Conservation (phyloP, 345 rosid genomes). For the Populus deltoides region DNA sequence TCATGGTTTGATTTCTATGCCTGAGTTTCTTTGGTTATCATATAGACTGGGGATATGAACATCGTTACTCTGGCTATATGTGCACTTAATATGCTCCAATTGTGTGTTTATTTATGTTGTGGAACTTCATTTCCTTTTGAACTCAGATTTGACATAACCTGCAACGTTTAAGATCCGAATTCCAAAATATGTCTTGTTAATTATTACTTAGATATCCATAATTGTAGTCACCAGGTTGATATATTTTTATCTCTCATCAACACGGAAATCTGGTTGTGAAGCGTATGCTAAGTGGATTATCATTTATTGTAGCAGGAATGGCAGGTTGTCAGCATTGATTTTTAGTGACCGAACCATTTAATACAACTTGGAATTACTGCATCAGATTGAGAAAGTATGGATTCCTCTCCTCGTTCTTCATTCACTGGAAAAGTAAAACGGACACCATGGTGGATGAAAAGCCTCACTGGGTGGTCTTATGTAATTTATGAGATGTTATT, state of each 20-base stretch:
- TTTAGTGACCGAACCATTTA: not conserved
- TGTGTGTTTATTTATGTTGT: not conserved
- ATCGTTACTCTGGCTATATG: not conserved
- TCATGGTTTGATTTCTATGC: not conserved
- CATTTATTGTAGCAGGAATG: not conserved
- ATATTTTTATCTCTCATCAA: not conserved
- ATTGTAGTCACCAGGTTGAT: not conserved
- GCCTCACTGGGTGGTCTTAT: constrained; percentile 13
- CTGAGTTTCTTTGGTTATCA: not conserved
- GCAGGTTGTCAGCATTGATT: not conserved
- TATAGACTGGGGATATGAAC: too few relatives aligned
- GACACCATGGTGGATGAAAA: constrained; percentile 10
- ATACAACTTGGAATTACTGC: not conserved
- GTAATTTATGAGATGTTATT: not conserved
- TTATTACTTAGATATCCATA: not conserved
- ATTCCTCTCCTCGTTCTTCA: not conserved
- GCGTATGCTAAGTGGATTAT: not conserved
- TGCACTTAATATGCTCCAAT: not conserved
- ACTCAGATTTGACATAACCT: not conserved
- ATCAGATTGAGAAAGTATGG: not conserved
- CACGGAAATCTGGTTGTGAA: not conserved
- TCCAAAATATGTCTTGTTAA: not conserved
- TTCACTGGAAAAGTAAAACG: not conserved
- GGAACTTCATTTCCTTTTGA: not conserved
- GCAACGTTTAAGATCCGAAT: not conserved